Base-by-base conservation (phyloP, 2,329 filamentous ascomycete genomes). In the Alternaria alternata region DNA sequence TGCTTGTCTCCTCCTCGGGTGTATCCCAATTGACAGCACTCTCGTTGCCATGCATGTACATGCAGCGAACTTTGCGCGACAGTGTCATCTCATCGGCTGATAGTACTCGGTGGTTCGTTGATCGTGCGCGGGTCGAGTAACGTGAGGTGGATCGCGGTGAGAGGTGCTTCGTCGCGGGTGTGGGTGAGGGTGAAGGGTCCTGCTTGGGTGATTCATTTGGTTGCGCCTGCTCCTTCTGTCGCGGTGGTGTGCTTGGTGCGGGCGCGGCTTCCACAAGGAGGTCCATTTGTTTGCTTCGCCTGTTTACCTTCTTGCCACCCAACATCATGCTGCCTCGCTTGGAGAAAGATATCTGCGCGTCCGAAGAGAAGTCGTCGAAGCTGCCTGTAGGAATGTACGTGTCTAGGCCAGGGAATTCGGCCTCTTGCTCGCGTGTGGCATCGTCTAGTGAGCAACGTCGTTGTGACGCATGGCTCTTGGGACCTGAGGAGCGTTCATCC, bases 81-180 rank as follows among this genome's bases (percentile, higher is more conserved):
- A 89, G 78, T 71, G 85, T 84, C 68, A 87, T 87, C 72, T 89
- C 88, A 66, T 89, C 87, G 2, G 86, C 80, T n/a, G 88, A 89
- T 30, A 89, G 81, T 20, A 85, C 82, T 57, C 87, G 81, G 49
- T 77, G 77, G 53, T 72, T 64, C 41, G 79, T 69, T 11, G 79
- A 71, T 53, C 75, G 75, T 32, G 68, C 66, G 22, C 72, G 64
- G 26, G 67, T 72, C 63, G 79, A 68, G 75, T 73, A 49, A 71
- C 78, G 62, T 73, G 79, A 67, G 77, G 73, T 52, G 41, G 79
- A 75, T 34, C 78, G 76, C 30, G 77, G 75, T 32, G 62, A 63
- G 22, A 71, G 49, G 22, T 64, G 65, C 11, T 46, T 66, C 3
- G 76, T 71, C 28, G 77, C 72, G 44, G 63, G 70, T 6, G 67